phyloP scores from a whole-genome alignment of 805 yeast genomes.

The Metschnikowia henanensis region DNA sequence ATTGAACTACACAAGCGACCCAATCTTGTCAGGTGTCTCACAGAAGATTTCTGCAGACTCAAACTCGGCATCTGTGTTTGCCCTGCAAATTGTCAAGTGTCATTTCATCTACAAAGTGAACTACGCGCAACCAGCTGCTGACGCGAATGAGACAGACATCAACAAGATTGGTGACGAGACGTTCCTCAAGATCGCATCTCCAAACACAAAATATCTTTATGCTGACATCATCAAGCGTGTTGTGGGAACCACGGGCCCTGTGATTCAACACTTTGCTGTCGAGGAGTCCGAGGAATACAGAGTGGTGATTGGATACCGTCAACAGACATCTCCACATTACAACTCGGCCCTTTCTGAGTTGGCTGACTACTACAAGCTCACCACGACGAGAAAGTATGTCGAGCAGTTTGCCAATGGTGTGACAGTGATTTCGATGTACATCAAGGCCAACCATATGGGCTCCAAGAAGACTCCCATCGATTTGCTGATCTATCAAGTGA shows the following conservation, averaged over 20 bases:
- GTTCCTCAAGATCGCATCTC: slow-evolving; percentile 74
- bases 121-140: slow-evolving; percentile 21
- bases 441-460: slow-evolving; percentile 38
- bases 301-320: slow-evolving; percentile 84
- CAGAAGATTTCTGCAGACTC: slow-evolving; percentile 27
- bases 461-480: slow-evolving; percentile 53
- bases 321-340: slow-evolving; percentile 81
- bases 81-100: slow-evolving; percentile 58
- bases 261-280: slow-evolving; percentile 80
- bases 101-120: slow-evolving; percentile 79
- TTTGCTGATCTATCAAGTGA: slow-evolving; percentile 81
- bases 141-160: slow-evolving; percentile 49
- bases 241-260: slow-evolving; percentile 83
- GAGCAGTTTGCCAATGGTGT: slow-evolving; percentile 92
- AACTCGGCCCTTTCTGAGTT: slow-evolving; percentile 84
- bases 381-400: slow-evolving; percentile 85
- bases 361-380: slow-evolving; percentile 84
- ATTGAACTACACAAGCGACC: slow-evolving; percentile 46
- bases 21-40: slow-evolving; percentile 41
- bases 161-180: slow-evolving; percentile 73
- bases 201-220: slow-evolving; percentile 77
- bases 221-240: slow-evolving; percentile 69
- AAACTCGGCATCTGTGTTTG: slow-evolving; percentile 23
- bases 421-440: slow-evolving; percentile 83
- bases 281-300: slow-evolving; percentile 83